phyloP scores from a whole-genome alignment of 345 rosid species.

The Euphorbia pulcherrima region DNA sequence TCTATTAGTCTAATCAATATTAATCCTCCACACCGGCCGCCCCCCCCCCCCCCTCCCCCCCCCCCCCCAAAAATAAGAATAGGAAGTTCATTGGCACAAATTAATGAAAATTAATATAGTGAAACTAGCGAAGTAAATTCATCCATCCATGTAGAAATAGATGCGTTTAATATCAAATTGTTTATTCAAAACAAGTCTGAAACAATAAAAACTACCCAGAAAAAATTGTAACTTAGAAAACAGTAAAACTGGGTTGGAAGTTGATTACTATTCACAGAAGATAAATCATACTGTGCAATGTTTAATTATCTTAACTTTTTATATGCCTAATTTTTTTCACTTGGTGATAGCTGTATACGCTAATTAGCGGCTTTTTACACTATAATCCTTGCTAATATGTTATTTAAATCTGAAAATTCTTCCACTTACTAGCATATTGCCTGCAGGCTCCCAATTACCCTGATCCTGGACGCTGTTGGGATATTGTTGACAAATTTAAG shows the following conservation, averaged over 20 bases:
- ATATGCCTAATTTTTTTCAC: not conserved
- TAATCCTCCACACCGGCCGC: too few relatives aligned
- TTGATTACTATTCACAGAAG: not conserved
- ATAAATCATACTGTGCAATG: not conserved
- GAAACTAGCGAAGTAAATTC: not conserved
- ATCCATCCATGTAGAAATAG: not conserved
- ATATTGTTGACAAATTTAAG: constrained; percentile 91
- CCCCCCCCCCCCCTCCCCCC: too few relatives aligned
- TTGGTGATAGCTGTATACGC: not conserved
- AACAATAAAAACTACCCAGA: too few relatives aligned
- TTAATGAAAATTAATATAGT: not conserved
- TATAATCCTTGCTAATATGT: not conserved
- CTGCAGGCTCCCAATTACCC: constrained; percentile 91
- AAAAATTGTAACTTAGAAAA: too few relatives aligned
- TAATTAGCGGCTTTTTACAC: not conserved
- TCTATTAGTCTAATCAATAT: not conserved
- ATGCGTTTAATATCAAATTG: not conserved
- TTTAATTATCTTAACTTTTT: not conserved
- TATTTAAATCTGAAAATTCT: constrained; percentile 13
- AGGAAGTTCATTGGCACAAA: not conserved
- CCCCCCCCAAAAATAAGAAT: too few relatives aligned
- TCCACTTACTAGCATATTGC: constrained; percentile 18
- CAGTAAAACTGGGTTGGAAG: not conserved
- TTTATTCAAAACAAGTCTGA: not conserved
- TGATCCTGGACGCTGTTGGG: constrained; percentile 94